Conservation (phyloP, 257 asterid genomes). For the Solanum neorickii region DNA sequence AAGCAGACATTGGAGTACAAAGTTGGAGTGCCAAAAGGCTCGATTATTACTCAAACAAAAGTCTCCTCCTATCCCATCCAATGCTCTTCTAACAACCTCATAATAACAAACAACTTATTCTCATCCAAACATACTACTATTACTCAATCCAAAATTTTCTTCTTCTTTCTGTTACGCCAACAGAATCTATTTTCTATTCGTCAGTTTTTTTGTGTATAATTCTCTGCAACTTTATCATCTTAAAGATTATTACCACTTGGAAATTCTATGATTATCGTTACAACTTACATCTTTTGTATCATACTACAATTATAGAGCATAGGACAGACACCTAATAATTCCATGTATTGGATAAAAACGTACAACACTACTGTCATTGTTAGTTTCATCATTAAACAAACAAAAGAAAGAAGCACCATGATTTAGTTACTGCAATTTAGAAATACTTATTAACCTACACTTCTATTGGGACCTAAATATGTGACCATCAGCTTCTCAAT, state of each 20-base stretch:
- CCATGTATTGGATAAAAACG: neutral
- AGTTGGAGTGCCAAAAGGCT: constrained; percentile 75
- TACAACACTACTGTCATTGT: neutral
- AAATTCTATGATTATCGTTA: neutral
- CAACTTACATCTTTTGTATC: neutral
- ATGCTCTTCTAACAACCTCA: constrained; percentile 35
- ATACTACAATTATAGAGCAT: neutral
- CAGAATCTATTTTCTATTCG: neutral
- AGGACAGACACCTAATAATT: too few relatives aligned
- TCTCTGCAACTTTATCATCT: neutral
- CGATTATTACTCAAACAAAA: constrained; percentile 55
- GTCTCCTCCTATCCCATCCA: constrained; percentile 24
- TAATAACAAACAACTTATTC: neutral
- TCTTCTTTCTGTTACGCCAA: neutral
- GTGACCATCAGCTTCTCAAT: neutral
- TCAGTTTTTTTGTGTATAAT: neutral
- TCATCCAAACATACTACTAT: constrained; percentile 23
- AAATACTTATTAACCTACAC: too few relatives aligned
- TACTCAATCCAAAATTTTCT: constrained; percentile 18
- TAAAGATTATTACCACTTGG: neutral
- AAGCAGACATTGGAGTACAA: constrained; percentile 49
- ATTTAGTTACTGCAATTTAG: neutral
- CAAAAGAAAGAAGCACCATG: neutral
- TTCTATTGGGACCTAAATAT: neutral
- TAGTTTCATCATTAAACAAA: neutral